Evolutionary conservation across 176 grass and related monocot genomes (phyloP), one percentile per base, ranked within the genome.

Genomic region (Echinochloa phyllopogon): DNA sequence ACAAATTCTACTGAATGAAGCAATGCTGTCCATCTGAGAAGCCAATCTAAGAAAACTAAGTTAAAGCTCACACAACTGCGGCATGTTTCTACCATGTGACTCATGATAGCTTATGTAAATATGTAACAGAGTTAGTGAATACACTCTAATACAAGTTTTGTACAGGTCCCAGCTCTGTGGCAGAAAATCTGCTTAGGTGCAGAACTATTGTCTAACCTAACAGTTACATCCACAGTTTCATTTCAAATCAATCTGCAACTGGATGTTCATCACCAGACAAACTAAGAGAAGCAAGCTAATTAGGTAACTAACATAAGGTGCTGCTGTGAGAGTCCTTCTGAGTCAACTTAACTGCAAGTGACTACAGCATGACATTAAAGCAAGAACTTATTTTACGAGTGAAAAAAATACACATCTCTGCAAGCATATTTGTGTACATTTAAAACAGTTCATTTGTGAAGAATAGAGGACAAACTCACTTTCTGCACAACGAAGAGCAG

Each of bases 401-500:
- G 16, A 81, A 76, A 62, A 1, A 36, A 61, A 69, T 53, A 44
- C 10, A 12, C 6, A 65, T 72, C 12, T 21, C 18, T 55, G 9
- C 29, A 78, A 84, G 9, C 24, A 72, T 84, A 58, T 60, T 81
- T 77, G 11, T 76, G 20, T 18, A 63, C 37, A 4, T 69, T 12
- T 36, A 63, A 43, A 45, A 9, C 39, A 51, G 23, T 62, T 44
- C 4, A 56, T 56, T 70, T 71, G 43, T 16, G 72, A 77, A 63
- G 23, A 72, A 59, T 80, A 27, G 44, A 73, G 47, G 82, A 78
- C 3, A 33, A 98, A 94, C 91, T 90, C 85, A 99, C 96, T 99
- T 87, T 99, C 96, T 62, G 96, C 96, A 85, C 96, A 98, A 58
- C 93, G 96, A 23, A 99, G 93, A 79, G 93, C 96, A 81, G 96